A percentile compares a stretch with the other conserved stretches of the same genome.
Evolutionary conservation across 2,329 filamentous ascomycete genomes (phyloP).

Genomic region (Aspergillus felis): DNA sequence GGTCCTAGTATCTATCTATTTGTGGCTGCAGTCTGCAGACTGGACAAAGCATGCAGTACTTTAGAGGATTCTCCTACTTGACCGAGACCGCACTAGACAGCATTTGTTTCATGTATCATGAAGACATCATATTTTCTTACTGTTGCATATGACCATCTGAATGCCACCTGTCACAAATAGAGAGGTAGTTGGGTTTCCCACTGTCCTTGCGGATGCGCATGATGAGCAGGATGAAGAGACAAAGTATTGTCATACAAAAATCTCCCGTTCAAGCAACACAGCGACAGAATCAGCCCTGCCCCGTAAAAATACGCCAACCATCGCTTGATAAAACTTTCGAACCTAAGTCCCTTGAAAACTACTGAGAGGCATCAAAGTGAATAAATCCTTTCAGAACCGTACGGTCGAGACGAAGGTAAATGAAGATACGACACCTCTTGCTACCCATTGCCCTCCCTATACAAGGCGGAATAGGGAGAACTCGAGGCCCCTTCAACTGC

Average conservation of each 20-base stretch:
- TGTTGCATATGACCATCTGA: neutral
- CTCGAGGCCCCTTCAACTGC: conserved; percentile 9
- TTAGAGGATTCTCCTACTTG: too few species aligned
- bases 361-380: neutral
- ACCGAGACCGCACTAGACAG: neutral
- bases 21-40: neutral
- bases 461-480: neutral
- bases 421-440: neutral
- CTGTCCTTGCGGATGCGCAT: neutral
- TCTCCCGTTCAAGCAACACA: neutral
- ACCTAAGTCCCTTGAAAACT: neutral
- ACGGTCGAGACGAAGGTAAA: neutral
- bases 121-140: neutral
- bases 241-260: neutral
- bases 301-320: neutral
- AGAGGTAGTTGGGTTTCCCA: neutral
- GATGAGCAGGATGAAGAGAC: neutral
- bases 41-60: neutral
- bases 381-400: neutral
- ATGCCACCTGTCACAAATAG: neutral
- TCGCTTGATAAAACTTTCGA: neutral
- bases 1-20: too few species aligned
- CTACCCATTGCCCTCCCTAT: neutral
- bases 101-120: neutral
- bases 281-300: neutral